Base-by-base conservation (phyloP, 371 early-diverging fungal species). In the Apophysomyces sp. region DNA sequence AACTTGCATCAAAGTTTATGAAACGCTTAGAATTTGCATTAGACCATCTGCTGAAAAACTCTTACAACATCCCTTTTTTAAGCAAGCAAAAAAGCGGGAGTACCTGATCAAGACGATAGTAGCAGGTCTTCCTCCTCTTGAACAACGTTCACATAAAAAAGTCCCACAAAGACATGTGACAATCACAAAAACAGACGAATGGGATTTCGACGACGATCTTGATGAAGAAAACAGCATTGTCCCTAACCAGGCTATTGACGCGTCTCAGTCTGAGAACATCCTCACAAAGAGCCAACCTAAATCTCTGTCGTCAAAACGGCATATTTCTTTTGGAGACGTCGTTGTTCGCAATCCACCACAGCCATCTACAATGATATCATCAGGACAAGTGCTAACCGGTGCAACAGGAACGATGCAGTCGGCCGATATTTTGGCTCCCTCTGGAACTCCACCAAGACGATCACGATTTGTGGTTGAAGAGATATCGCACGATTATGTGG, bases 41-140 rank as follows among this genome's bases (percentile, higher is more conserved):
- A 91, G 94, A 74, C 94, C 93, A 2, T 79, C 87, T 1, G 89
- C 94, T 0, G 93, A 93, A 61, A 92, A 88, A 61, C 73, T 95
- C 6, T 62, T 93, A 26, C 74, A 70, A 6, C 94, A 94, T 64
- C 64, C 89, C 0, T 95, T 95, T 67, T 94, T 94, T 76, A 94
- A 88, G 62, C 85, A 84, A 55, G 89, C 90, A n/a, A 90, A 87
- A 57, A 91, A 87, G 68, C 89, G 84, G 63, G 74, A 85, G 4
- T 88, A 90, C 63, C 72, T 93, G 4, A 77, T 83, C 3, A 75
- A 78, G 12, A 72, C 81, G 0, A 44, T 95, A 3, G 65, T 94
- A 24, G 74, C 82, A 8, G 74, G 82, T 29, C 60, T 95, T 15
- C 89, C 92, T 11, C 89, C 93, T 0, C 73, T 95, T 24, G 88